Percentiles rank a stretch among this genome's conserved stretches.
Conservation (phyloP, 805 yeast genomes). For the Hanseniaspora clermontiae region DNA sequence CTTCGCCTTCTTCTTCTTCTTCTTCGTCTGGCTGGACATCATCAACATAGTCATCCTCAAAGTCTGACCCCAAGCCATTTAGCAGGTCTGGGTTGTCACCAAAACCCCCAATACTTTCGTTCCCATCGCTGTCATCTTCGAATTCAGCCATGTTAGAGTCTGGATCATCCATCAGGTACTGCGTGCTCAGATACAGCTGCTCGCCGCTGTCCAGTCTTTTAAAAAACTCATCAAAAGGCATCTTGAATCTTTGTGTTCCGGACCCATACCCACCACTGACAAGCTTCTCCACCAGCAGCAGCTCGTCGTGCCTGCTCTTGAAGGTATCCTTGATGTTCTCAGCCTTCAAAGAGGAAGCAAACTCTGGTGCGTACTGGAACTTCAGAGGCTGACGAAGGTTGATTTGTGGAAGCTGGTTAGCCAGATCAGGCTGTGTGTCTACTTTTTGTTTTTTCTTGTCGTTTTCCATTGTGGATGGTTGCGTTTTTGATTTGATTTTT, state of each 20-base stretch:
- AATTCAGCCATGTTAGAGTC: constrained; percentile 22
- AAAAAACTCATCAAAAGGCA: constrained; percentile 41
- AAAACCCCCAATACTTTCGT: constrained; percentile 16
- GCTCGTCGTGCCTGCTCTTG: constrained; percentile 1
- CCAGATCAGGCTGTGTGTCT: not conserved
- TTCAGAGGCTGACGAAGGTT: not conserved
- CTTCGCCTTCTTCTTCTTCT: constrained; percentile 23
- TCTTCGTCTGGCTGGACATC: constrained; percentile 14
- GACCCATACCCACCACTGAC: constrained; percentile 55
- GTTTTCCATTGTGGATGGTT: not conserved
- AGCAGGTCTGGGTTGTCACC: constrained; percentile 15
- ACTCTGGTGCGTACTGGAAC: constrained; percentile 2
- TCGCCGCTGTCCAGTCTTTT: constrained; percentile 31
- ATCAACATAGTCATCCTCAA: constrained; percentile 19
- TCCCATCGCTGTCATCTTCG: constrained; percentile 19
- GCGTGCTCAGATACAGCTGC: constrained; percentile 52
- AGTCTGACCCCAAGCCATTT: constrained; percentile 21
- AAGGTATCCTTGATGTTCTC: not conserved
- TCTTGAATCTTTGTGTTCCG: constrained; percentile 40
- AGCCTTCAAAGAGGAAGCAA: not conserved
- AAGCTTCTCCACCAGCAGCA: constrained; percentile 44
- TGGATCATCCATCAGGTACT: constrained; percentile 41
- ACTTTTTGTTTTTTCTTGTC: constrained; percentile 2
- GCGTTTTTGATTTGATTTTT: no score
- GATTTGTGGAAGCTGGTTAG: not conserved